Evolutionary conservation across 2,329 filamentous ascomycete genomes (phyloP), one percentile per base, ranked within the genome.

Genomic region (Acrocalymma vagum): DNA sequence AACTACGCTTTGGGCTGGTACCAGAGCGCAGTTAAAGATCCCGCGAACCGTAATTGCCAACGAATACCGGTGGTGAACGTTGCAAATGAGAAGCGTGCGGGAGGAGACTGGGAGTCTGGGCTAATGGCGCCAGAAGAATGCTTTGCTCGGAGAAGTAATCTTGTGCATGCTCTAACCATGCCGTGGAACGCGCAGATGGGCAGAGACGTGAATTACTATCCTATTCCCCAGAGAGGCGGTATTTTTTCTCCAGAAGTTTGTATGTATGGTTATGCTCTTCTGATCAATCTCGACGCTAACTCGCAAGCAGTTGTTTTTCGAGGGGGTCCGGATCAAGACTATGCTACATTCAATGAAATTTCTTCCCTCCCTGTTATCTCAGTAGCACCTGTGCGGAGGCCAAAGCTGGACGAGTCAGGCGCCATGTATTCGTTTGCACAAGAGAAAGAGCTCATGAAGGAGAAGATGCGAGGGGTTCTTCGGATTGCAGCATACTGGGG

Each of bases 91-190:
- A 87, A 86, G 61, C 78, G 86, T 24, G 79, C 87, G 1, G 88
- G 88, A 8, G 88, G 88, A n/a, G 87, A 91, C 62, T 92, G 88
- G 88, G 87, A 90, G 56, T 86, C 75, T 23, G 80, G 79, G 8
- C 72, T 80, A 9, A 76, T 81, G 53, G 82, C 82, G 21, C 84
- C 83, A 36, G 84, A 88, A 71, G 88, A 91, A 68, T 85, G 85
- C 52, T 79, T 92, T 24, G 88, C 87, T 59, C 79, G 87, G 45
- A 78, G 88, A 54, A 89, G 86, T 71, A 90, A 86, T 50, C 79
- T 92, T 22, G 85, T 85, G 5, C 83, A 85, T 13, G 83, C 84
- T 3, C 76, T 91, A 32, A 79, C 77, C 15, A 85, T 80, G 29
- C 84, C 85, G 2, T 84, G 77, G 46, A 66, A 66, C 30, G 58